These are phyloP conservation scores for Darksidea phi DNA, from an alignment of 495 filamentous ascomycete species.

Conservation along the genomic window DNA sequence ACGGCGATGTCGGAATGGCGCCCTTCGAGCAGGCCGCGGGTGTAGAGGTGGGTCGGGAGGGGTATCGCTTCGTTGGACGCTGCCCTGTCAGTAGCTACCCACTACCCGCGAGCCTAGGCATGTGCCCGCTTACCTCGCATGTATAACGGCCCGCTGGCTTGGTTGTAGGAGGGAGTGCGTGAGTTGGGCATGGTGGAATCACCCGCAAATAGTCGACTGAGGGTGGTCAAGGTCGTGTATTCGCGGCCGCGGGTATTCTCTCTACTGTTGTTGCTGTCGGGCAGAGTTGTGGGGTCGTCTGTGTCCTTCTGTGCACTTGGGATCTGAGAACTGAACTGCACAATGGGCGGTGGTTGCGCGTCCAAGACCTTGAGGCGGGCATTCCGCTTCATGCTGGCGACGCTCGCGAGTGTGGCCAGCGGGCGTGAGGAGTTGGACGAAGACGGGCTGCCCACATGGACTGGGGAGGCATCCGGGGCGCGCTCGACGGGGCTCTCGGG, in stretches of 20 bases:
- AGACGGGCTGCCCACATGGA: conserved; percentile 3
- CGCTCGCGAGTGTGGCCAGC: conserved; percentile 12
- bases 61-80: conserved; percentile 46
- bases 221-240: conserved; percentile 39
- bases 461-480: background rate
- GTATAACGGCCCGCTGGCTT: conserved; percentile 26
- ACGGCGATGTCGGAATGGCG: conserved; percentile 59
- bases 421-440: conserved; percentile 26
- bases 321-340: conserved; percentile 15
- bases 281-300: conserved; percentile 45
- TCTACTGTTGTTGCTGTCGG: conserved; percentile 22
- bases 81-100: conserved; percentile 3
- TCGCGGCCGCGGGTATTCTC: conserved; percentile 27
- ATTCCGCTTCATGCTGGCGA: conserved; percentile 18
- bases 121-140: conserved; percentile 18
- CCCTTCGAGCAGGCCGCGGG: conserved; percentile 55
- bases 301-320: conserved; percentile 46
- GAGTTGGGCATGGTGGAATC: conserved; percentile 34
- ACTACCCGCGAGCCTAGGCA: background rate
- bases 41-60: conserved; percentile 57
- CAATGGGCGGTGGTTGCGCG: conserved; percentile 19
- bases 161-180: conserved; percentile 38
- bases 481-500: conserved; percentile 17
- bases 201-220: conserved; percentile 43
- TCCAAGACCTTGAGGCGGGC: conserved; percentile 24